phyloP scores from a whole-genome alignment of 768 basidiomycete species.

The Atractiella rhizophila region DNA sequence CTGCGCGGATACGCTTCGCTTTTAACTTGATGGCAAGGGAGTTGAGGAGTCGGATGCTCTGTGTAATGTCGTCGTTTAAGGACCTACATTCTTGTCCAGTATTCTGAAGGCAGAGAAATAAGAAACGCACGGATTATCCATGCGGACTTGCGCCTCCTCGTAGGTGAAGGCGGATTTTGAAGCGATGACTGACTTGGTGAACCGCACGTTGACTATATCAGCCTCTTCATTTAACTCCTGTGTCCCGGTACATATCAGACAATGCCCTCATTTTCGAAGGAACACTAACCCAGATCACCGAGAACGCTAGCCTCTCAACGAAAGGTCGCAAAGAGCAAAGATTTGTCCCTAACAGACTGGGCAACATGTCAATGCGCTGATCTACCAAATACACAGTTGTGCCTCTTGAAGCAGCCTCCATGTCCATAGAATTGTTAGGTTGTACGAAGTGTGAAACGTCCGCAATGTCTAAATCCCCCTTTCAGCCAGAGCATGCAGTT shows the following conservation, averaged over 20 bases:
- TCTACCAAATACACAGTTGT: slow-evolving; percentile 96
- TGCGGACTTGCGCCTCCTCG: slow-evolving; percentile 76
- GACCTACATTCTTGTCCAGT: slow-evolving; percentile 28
- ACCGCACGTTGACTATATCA: slow-evolving; percentile 67
- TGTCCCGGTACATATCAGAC: background rate
- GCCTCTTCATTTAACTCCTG: slow-evolving; percentile 76
- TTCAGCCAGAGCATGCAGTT: too few relatives aligned
- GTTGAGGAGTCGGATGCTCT: slow-evolving; percentile 71
- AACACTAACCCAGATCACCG: slow-evolving; percentile 61
- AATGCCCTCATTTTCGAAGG: background rate
- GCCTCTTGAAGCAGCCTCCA: slow-evolving; percentile 77
- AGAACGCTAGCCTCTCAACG: slow-evolving; percentile 85
- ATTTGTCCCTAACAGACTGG: slow-evolving; percentile 75
- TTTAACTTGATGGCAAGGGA: slow-evolving; percentile 58
- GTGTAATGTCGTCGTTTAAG: slow-evolving; percentile 51
- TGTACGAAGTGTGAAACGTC: slow-evolving; percentile 93
- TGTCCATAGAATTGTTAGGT: slow-evolving; percentile 84
- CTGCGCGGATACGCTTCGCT: slow-evolving; percentile 66
- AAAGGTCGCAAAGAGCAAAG: slow-evolving; percentile 73
- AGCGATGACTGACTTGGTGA: slow-evolving; percentile 86
- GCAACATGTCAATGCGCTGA: slow-evolving; percentile 96
- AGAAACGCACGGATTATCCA: slow-evolving; percentile 55
- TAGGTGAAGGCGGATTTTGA: slow-evolving; percentile 94
- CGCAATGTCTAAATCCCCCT: slow-evolving; percentile 54
- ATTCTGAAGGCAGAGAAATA: background rate